Conservation (phyloP, 805 yeast genomes). For the Cyberlindnera subsufficiens region DNA sequence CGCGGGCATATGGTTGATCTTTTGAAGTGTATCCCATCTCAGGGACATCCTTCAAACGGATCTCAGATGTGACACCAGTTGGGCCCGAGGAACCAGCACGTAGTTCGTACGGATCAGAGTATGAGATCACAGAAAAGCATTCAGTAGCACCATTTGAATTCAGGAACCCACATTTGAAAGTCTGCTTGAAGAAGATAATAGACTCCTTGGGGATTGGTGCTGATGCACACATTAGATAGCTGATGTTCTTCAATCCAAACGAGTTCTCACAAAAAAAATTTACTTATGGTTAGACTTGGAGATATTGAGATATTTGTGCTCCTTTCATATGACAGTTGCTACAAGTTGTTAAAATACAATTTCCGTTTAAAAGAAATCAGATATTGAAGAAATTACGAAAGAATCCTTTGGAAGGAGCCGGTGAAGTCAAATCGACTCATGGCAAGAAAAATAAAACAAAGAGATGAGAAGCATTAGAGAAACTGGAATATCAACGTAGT, state of each 20-base stretch:
- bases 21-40: slow-evolving; percentile 46
- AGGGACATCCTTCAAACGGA: slow-evolving; percentile 46
- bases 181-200: slow-evolving; percentile 45
- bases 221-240: slow-evolving; percentile 37
- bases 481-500: too few species aligned
- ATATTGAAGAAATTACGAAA: too few species aligned
- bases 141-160: slow-evolving; percentile 66
- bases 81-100: slow-evolving; percentile 46
- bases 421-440: too few species aligned
- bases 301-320: too few species aligned
- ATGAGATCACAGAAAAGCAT: slow-evolving; percentile 42
- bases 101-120: slow-evolving; percentile 31
- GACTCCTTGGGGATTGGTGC: slow-evolving; percentile 58
- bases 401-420: too few species aligned
- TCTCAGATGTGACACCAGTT: slow-evolving; percentile 39
- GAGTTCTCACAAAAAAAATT: slow-evolving; percentile 26
- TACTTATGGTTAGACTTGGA: too few species aligned
- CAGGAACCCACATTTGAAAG: slow-evolving; percentile 35
- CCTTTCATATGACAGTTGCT: too few species aligned
- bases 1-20: slow-evolving; percentile 35
- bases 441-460: too few species aligned
- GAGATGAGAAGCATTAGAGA: too few species aligned
- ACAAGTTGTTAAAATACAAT: too few species aligned
- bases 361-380: too few species aligned
- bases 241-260: slow-evolving; percentile 34